Evolutionary conservation across 1,139 yeast species (phyloP).

Genomic region (Candida gigantensis): DNA sequence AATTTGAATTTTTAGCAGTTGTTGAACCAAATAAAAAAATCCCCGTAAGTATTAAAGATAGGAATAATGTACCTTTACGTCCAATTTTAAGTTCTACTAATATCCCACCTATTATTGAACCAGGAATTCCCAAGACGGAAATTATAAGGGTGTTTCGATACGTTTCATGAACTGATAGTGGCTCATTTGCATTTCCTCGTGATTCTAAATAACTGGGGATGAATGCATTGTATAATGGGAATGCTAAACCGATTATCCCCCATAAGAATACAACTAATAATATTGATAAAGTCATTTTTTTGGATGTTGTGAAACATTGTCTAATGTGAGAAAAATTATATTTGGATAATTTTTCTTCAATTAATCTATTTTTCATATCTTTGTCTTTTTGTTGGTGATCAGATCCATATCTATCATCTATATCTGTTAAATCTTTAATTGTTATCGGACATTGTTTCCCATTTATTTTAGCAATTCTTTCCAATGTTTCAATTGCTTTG

Average conservation of each 20-base stretch:
- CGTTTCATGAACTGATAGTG: slow-evolving; percentile 36
- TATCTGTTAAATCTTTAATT: slow-evolving; percentile 29
- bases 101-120: slow-evolving; percentile 40
- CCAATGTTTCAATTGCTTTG: slow-evolving; percentile 35
- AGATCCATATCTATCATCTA: slow-evolving; percentile 25
- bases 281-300: slow-evolving; percentile 34
- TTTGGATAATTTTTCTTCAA: slow-evolving; percentile 26
- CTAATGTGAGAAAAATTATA: slow-evolving; percentile 35
- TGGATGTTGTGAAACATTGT: slow-evolving; percentile 37
- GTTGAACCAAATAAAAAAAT: slow-evolving; percentile 42
- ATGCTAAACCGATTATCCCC: slow-evolving; percentile 49
- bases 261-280: slow-evolving; percentile 38
- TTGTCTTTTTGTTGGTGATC: slow-evolving; percentile 1
- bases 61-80: slow-evolving; percentile 39
- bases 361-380: slow-evolving; percentile 18
- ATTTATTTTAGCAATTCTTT: slow-evolving; percentile 40
- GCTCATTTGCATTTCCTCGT: slow-evolving; percentile 32
- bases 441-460: slow-evolving; percentile 25
- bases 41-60: slow-evolving; percentile 39
- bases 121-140: slow-evolving; percentile 45
- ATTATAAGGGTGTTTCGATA: slow-evolving; percentile 44
- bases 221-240: slow-evolving; percentile 48
- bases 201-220: slow-evolving; percentile 41
- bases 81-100: slow-evolving; percentile 42
- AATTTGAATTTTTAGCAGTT: slow-evolving; percentile 40